Evolutionary conservation across 441 rosid genomes (phyloP), one percentile per base, ranked within the genome.

Genomic region (Raphanus hybrid): DNA sequence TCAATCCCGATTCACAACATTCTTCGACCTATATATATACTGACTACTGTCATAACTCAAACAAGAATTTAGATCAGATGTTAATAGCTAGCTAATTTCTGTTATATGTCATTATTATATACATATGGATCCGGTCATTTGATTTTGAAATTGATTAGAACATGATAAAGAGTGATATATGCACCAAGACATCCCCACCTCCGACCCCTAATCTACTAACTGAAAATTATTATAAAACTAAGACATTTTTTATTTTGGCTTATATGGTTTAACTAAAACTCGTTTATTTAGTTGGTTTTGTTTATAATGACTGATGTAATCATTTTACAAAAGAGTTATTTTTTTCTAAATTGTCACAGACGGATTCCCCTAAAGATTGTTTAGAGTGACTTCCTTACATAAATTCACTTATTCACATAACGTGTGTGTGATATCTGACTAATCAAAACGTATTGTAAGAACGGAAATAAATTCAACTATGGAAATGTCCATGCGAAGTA

Each of bases 401-500:
- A 55, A n/a, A 58, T 54, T 55, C 54, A 76, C 75, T 35, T 61
- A 70, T 52, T 37, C 66, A 64, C 70, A 64, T 54, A 63, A 62
- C 58, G 43, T 76, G 61, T 70, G 29, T 62, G 64, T 27, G 70
- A 55, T 77, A 57, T 57, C 32, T 29, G 67, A 77, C 43, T 67
- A 67, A 72, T 58, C 65, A 73, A 67, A 78, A 73, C 29, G 7
- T 60, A 48, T 67, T 73, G 70, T 61, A 67, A 73, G 65, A 72
- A 78, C 18, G 27, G 70, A 61, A 72, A 73, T 52, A 61, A 78
- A 78, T 78, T 50, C 27, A 78, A 79, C 75, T 63, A 74, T 74
- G 70, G 70, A 57, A 68, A 65, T 77, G 75, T 69, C 75, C 61
- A 79, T 69, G 65, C 78, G 71, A 69, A 79, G 66, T 74, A 71